Conservation (phyloP, 164 flowering plant genomes). For the Aristolochia fimbriata region DNA sequence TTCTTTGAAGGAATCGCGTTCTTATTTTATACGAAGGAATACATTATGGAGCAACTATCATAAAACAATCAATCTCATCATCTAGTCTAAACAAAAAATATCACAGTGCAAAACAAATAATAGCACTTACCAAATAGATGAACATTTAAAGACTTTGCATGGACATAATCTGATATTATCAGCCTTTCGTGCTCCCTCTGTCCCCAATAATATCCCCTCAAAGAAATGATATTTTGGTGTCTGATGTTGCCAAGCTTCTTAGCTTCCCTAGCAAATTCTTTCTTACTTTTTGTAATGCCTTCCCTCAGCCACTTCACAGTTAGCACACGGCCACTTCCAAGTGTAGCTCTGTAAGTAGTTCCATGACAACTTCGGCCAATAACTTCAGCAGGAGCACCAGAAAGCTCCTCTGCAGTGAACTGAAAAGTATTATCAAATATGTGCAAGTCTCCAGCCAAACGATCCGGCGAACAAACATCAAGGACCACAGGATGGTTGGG, state of each 20-base stretch:
- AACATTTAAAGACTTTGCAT: conserved; percentile 37
- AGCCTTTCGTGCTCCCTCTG: conserved; percentile 63
- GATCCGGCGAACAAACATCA: conserved; percentile 49
- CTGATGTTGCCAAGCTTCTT: conserved; percentile 60
- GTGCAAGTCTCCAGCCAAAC: conserved; percentile 54
- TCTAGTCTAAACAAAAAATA: too few species aligned
- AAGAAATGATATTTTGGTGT: conserved; percentile 60
- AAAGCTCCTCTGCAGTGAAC: conserved; percentile 59
- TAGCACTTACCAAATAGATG: conserved; percentile 47
- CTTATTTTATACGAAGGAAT: too few species aligned
- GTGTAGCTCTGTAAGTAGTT: conserved; percentile 50
- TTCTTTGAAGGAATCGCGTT: too few species aligned
- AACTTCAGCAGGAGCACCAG: conserved; percentile 72
- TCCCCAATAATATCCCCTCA: conserved; percentile 70
- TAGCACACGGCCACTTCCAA: conserved; percentile 39
- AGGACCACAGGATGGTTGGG: conserved; percentile 22
- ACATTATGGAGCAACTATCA: too few species aligned
- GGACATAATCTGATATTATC: conserved; percentile 42
- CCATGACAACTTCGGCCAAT: conserved; percentile 77
- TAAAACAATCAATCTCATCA: too few species aligned
- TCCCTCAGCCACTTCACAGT: conserved; percentile 62
- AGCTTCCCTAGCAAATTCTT: conserved; percentile 66
- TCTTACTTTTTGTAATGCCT: conserved; percentile 52
- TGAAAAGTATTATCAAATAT: conserved; percentile 41
- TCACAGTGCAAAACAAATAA: too few species aligned